Conservation (phyloP, 2,329 filamentous ascomycete genomes). For the Westerdykella sp. region DNA sequence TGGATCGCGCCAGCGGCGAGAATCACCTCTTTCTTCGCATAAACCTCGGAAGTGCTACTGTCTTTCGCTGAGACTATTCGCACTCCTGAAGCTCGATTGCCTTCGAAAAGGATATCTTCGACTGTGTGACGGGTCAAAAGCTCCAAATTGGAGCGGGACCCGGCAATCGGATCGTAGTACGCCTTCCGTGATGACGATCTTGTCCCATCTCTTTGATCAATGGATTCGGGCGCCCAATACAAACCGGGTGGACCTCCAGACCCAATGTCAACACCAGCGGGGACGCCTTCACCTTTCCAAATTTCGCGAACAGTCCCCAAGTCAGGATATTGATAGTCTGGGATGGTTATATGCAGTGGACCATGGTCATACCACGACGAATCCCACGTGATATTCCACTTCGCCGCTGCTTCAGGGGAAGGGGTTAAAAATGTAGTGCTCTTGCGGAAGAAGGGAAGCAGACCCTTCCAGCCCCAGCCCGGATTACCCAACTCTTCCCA, state of each 20-base stretch:
- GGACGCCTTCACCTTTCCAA: conserved; percentile 17
- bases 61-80: conserved; percentile 14
- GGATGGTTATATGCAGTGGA: conserved; percentile 14
- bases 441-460: conserved; percentile 25
- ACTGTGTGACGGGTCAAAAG: conserved; percentile 13
- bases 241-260: conserved; percentile 19
- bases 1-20: conserved; percentile 53
- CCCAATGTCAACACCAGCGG: conserved; percentile 19
- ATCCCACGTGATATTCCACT: too few species aligned
- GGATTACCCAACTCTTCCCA: conserved; percentile 37
- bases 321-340: conserved; percentile 23
- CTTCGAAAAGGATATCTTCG: conserved; percentile 3
- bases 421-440: too few species aligned
- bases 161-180: conserved; percentile 24
- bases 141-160: conserved; percentile 19
- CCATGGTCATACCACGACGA: too few species aligned
- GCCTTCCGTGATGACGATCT: conserved; percentile 23
- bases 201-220: conserved; percentile 21
- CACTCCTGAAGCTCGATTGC: conserved; percentile 1
- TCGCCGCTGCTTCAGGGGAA: too few species aligned
- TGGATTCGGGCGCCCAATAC: conserved; percentile 18
- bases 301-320: conserved; percentile 20
- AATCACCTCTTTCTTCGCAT: conserved; percentile 48
- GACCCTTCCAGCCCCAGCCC: conserved; percentile 33
- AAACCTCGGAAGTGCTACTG: conserved; percentile 9